Evolutionary conservation across 1,284 basidiomycete species (phyloP).

Genomic region (Pterulicium gracile): DNA sequence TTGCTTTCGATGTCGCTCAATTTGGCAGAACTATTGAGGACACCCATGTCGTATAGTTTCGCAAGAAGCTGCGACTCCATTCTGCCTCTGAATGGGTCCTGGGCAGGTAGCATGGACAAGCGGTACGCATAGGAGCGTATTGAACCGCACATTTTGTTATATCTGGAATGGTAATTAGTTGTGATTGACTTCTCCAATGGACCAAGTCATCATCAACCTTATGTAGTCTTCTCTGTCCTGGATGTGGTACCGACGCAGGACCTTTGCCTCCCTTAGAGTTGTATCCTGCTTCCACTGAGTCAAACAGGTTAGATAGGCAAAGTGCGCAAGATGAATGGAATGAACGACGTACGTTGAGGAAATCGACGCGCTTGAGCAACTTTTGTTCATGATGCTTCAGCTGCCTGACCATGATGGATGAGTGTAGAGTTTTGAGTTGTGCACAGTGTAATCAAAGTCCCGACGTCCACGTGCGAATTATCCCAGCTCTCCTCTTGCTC

Average conservation of each 20-base stretch:
- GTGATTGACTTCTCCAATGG: slow-evolving; percentile 5
- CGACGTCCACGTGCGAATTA: slow-evolving; percentile 1
- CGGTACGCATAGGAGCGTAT: slow-evolving; percentile 83
- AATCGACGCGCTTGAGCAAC: slow-evolving; percentile 92
- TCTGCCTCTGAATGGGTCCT: slow-evolving; percentile 81
- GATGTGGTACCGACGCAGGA: slow-evolving; percentile 94
- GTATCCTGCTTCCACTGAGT: slow-evolving; percentile 94
- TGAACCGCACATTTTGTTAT: slow-evolving; percentile 92
- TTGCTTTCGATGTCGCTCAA: slow-evolving; percentile 91
- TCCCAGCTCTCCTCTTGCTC: no score
- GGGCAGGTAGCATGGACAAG: slow-evolving; percentile 77
- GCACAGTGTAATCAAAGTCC: no score
- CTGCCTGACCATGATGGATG: slow-evolving; percentile 62
- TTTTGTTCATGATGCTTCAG: slow-evolving; percentile 93
- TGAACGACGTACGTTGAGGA: slow-evolving; percentile 65
- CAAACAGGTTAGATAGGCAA: slow-evolving; percentile 4
- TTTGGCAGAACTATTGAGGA: slow-evolving; percentile 74
- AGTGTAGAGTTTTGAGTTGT: background rate
- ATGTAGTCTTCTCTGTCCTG: slow-evolving; percentile 94
- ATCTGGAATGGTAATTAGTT: slow-evolving; percentile 33
- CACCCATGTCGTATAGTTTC: slow-evolving; percentile 97
- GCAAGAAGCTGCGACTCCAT: slow-evolving; percentile 85
- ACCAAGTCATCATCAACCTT: slow-evolving; percentile 44
- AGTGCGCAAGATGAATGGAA: slow-evolving; percentile 3
- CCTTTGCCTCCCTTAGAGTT: slow-evolving; percentile 84